These are phyloP conservation scores for Panellus pusillus DNA, from an alignment of 768 basidiomycete species.

Conservation along the genomic window DNA sequence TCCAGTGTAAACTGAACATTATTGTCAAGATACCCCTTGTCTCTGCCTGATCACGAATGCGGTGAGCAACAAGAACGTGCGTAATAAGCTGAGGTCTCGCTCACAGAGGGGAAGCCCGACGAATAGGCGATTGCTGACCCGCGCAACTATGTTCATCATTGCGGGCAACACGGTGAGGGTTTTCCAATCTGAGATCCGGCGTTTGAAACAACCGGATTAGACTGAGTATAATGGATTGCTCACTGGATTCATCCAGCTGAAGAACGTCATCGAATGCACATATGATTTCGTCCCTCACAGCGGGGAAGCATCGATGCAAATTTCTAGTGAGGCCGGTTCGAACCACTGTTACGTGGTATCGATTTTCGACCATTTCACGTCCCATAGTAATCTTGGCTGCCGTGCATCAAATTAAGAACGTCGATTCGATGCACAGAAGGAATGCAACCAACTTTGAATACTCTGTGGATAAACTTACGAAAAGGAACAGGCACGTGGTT, in stretches of 20 bases:
- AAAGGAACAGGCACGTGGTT: not conserved
- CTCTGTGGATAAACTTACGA: not conserved
- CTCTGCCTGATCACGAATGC: conserved; percentile 17
- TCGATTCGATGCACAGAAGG: not conserved
- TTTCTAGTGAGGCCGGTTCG: conserved; percentile 23
- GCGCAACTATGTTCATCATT: conserved; percentile 22
- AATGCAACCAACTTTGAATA: not conserved
- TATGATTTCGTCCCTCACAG: conserved; percentile 36
- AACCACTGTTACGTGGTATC: conserved; percentile 9
- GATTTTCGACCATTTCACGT: not conserved
- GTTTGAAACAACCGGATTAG: not conserved
- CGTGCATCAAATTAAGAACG: not conserved
- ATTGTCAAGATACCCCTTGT: conserved; percentile 19
- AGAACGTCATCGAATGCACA: conserved; percentile 13
- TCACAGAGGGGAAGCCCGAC: conserved; percentile 29
- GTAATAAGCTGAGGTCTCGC: not conserved
- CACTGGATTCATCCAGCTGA: conserved; percentile 7
- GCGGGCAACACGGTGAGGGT: conserved; percentile 11
- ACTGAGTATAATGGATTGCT: not conserved
- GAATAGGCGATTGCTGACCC: conserved; percentile 29
- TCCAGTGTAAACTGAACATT: conserved; percentile 14
- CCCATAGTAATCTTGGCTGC: conserved; percentile 9
- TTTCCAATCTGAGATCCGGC: conserved; percentile 20
- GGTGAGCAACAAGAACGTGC: not conserved
- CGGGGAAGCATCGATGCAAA: conserved; percentile 27